Evolutionary conservation across 2,329 filamentous ascomycete species (phyloP).

Genomic region (Simplicillium sp.): DNA sequence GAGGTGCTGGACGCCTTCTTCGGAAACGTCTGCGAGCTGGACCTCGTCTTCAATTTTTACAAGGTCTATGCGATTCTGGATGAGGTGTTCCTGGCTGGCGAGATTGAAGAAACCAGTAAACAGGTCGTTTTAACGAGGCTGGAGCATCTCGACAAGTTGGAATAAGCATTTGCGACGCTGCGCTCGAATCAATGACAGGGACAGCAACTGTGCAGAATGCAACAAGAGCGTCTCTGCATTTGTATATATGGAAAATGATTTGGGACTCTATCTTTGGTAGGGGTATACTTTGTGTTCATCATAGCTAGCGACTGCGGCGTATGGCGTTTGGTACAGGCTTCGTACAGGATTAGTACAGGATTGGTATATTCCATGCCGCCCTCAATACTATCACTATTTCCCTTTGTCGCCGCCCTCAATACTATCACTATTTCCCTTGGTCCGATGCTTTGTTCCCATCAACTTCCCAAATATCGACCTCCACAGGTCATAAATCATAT

Average conservation of each 20-base stretch:
- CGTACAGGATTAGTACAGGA: neutral
- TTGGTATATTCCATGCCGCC: too few relatives aligned
- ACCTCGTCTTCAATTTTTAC: constrained; percentile 76
- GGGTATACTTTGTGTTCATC: too few relatives aligned
- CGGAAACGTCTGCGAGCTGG: constrained; percentile 96
- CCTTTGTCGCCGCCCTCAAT: too few relatives aligned
- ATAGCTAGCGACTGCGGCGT: too few relatives aligned
- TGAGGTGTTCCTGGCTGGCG: constrained; percentile 93
- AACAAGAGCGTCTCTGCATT: too few relatives aligned
- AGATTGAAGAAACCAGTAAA: constrained; percentile 98
- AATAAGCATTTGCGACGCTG: constrained; percentile 37
- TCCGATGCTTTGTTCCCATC: too few relatives aligned
- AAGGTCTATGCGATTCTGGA: constrained; percentile 97
- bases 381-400: too few relatives aligned
- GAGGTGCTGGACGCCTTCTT: constrained; percentile 98
- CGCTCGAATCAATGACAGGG: neutral
- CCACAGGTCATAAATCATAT: too few relatives aligned
- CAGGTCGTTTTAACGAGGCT: constrained; percentile 90
- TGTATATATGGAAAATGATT: too few relatives aligned
- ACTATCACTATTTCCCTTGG: too few relatives aligned
- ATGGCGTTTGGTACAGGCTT: neutral
- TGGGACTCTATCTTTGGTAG: too few relatives aligned
- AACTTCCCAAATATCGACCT: too few relatives aligned
- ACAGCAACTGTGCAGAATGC: constrained; percentile 2
- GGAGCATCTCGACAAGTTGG: constrained; percentile 93